Evolutionary conservation across 1,284 basidiomycete genomes (phyloP), one percentile per base, ranked within the genome.

Genomic region (Cutaneotrichosporon sp.): DNA sequence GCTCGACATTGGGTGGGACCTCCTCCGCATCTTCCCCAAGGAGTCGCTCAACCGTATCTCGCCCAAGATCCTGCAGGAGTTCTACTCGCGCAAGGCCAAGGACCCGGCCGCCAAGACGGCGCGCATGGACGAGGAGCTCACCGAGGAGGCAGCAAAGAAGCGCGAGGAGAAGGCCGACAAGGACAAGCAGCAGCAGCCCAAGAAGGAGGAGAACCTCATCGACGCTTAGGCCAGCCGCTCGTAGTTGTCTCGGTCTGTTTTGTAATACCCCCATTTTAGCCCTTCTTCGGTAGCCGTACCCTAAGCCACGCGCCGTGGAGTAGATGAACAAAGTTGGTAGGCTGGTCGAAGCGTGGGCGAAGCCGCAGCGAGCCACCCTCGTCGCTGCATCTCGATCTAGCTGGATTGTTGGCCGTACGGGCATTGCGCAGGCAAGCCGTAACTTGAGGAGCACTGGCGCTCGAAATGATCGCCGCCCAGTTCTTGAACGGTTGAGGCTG

Each of bases 11-110:
- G 96, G 92, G 18, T 99, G 96, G 96, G 87, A 87, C 33, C 78
- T 99, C 55, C 82, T 99, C 64, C 86, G 96, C 64, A 96, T 96
- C 76, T 97, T 98, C 88, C 96, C 96, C 65, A 94, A 96, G 78
- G 94, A 97, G 77, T 90, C 92, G 77, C 82, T 98, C 60, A 97
- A 97, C 80, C 87, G 94, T 66, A 90, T 93, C 79, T 90, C 83
- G 68, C 89, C 89, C 66, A 89, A 73, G 70, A 68, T 72, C 22
- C 55, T 60, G 15, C 44, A 45, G 20, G 58, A 60, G 55, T 60
- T 60, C 53, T 60, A 60, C 58, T 52, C 52, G 34, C 58, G 58
- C 52, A 60, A 60, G 52, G 48, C 44, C 47, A 52, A 52, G 47
- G 53, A 59, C 51, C 45, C 49, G 20, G 38, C 49, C 36, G 18